phyloP scores from a whole-genome alignment of 371 early-diverging fungal species.

The Enterocytospora artemiae region DNA sequence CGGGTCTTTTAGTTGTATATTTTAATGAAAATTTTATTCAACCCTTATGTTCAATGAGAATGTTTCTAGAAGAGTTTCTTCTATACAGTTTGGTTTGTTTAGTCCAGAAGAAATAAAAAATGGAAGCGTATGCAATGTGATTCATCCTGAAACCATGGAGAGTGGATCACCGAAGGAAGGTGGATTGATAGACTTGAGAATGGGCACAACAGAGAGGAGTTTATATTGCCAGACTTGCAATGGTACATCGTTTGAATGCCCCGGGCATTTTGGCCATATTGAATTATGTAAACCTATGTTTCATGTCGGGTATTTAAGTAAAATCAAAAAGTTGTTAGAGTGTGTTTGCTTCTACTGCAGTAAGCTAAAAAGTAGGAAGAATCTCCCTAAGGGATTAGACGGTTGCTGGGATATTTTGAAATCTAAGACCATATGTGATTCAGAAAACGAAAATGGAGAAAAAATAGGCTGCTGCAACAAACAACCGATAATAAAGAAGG shows the following conservation, averaged over 20 bases:
- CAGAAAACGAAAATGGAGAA: slow-evolving; percentile 61
- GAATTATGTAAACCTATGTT: slow-evolving; percentile 91
- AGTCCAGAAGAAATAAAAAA: slow-evolving; percentile 62
- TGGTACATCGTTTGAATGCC: slow-evolving; percentile 84
- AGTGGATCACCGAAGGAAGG: slow-evolving; percentile 74
- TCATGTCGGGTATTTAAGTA: slow-evolving; percentile 66
- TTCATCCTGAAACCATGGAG: slow-evolving; percentile 84
- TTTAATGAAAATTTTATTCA: neutral
- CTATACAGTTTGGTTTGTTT: slow-evolving; percentile 75
- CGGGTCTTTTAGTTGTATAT: too few species aligned
- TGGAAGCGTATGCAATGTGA: slow-evolving; percentile 85
- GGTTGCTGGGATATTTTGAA: slow-evolving; percentile 84
- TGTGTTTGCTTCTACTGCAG: slow-evolving; percentile 93
- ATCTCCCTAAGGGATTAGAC: slow-evolving; percentile 55
- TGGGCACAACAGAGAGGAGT: slow-evolving; percentile 95
- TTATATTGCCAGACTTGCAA: slow-evolving; percentile 92
- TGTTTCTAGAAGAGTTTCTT: slow-evolving; percentile 27
- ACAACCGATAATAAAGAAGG: slow-evolving; percentile 79
- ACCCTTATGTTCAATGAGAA: slow-evolving; percentile 37
- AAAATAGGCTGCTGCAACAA: slow-evolving; percentile 68
- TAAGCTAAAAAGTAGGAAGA: slow-evolving; percentile 78
- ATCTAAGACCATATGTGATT: slow-evolving; percentile 72
- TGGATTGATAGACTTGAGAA: slow-evolving; percentile 86
- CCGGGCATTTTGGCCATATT: slow-evolving; percentile 97
- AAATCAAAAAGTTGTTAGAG: slow-evolving; percentile 86